Base-by-base conservation (phyloP, 192 early-diverging fungal genomes). In the Podila minutissima region DNA sequence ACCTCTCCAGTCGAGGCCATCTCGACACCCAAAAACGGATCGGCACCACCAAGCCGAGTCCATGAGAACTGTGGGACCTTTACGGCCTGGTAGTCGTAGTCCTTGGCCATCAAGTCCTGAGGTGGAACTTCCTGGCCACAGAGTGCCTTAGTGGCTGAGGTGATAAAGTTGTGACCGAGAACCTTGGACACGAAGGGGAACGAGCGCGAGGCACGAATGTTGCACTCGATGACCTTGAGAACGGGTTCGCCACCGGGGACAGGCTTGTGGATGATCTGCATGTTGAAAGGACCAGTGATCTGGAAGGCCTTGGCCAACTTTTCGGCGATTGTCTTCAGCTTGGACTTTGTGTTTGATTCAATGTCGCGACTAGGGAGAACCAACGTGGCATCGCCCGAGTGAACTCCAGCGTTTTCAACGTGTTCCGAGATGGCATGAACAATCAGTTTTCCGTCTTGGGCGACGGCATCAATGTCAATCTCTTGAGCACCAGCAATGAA, bases 1-100 rank as follows among this genome's bases (percentile, higher is more conserved):
- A 99, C 96, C 87, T 99, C 97, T 64, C 97, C 97, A 4, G 97
- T 99, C 17, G 94, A 96, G 26, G 96, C 93, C 98, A 99, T 99
- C 85, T 99, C 98, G 62, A 99, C 98, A 65, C 96, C 96, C 41
- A 99, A 88, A 86, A 97, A 92, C 48, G 97, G 97, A 74, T 99
- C 98, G 22, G 98, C 98, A 50, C 98, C 97, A 5, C 89, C 92
- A 37, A 99, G 86, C 48, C 98, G 95, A 53, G 95, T 98, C 94
- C 95, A 99, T 50, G 91, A 93, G 90, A 99, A 99, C 74, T 98
- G 94, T 32, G 97, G 97, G 35, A 94, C 95, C 87, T 99, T 99
- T 75, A 98, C 90, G 8, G 93, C 95, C 19, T 94, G 92, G 89
- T 95, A 97, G 32, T 84, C 83, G 69, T 91, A 89, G 20, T 83